These are phyloP conservation scores for Fusarium pininemorale DNA, from an alignment of 2,329 filamentous ascomycete species.

Conservation along the genomic window DNA sequence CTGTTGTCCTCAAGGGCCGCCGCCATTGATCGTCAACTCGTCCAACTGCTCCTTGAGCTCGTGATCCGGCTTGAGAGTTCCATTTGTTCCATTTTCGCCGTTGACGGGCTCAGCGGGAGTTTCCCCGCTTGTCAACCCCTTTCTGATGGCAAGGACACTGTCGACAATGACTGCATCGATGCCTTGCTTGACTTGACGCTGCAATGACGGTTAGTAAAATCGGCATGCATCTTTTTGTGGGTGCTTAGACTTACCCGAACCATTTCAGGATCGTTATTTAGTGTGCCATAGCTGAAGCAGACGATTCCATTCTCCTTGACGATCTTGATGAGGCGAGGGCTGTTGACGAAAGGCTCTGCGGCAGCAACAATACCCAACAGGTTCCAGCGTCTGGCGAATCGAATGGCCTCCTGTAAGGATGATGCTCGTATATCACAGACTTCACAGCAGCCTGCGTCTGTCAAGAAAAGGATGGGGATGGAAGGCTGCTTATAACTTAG, in stretches of 20 bases:
- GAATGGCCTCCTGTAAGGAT: conserved; percentile 92
- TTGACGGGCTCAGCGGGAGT: conserved; percentile 24
- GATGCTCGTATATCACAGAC: conserved; percentile 91
- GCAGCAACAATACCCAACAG: conserved; percentile 88
- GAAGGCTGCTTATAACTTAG: conserved; percentile 97
- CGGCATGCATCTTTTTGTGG: background rate
- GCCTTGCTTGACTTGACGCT: conserved; percentile 91
- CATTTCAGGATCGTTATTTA: conserved; percentile 88
- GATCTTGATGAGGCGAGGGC: conserved; percentile 86
- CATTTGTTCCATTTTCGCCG: conserved; percentile 20
- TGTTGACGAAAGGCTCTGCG: conserved; percentile 88
- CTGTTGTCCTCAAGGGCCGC: conserved; percentile 19
- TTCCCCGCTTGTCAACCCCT: conserved; percentile 73
- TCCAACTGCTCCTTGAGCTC: conserved; percentile 35
- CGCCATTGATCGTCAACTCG: conserved; percentile 35
- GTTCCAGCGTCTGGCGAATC: conserved; percentile 96
- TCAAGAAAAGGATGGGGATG: conserved; percentile 94
- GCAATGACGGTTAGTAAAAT: conserved; percentile 31
- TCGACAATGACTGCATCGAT: conserved; percentile 99
- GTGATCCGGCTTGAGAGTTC: conserved; percentile 21
- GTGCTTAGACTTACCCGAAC: conserved; percentile 73
- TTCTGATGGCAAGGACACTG: conserved; percentile 89
- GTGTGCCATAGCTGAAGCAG: conserved; percentile 90
- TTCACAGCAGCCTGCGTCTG: conserved; percentile 81
- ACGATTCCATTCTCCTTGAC: conserved; percentile 95